phyloP scores from a whole-genome alignment of 2,329 filamentous ascomycete species.

The Botrytis sinoallii region DNA sequence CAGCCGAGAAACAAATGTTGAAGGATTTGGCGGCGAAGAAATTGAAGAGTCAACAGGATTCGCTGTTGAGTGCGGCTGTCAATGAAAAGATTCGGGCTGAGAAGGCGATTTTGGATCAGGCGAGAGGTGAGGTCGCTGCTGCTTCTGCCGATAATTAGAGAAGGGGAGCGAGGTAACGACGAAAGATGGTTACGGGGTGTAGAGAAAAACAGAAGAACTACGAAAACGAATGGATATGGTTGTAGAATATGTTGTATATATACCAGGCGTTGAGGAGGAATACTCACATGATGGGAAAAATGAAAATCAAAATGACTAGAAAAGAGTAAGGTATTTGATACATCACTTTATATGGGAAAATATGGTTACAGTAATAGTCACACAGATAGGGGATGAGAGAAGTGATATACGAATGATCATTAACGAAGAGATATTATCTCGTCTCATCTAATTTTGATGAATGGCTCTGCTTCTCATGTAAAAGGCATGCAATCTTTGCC shows the following conservation, averaged over 20 bases:
- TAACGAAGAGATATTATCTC: constrained; percentile 4
- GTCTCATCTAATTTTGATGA: not conserved
- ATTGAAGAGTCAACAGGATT: constrained; percentile 52
- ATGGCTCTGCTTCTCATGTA: constrained; percentile 6
- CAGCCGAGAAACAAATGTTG: constrained; percentile 58
- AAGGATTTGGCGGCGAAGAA: constrained; percentile 53
- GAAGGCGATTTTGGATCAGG: constrained; percentile 54
- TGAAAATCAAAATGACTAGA: not conserved
- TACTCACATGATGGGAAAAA: constrained; percentile 12
- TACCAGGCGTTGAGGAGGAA: constrained; percentile 26
- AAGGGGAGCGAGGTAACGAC: not conserved
- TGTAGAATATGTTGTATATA: constrained; percentile 22
- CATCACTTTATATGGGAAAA: not conserved
- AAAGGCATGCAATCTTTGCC: constrained; percentile 9
- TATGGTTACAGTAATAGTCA: not conserved
- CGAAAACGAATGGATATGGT: not conserved
- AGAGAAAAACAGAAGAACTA: not conserved
- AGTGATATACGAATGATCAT: constrained; percentile 14
- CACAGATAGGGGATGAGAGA: not conserved
- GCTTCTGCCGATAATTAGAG: constrained; percentile 11
- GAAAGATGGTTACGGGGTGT: not conserved
- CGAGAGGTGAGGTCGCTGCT: constrained; percentile 41
- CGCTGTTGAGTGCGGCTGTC: constrained; percentile 50
- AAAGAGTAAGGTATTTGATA: not conserved
- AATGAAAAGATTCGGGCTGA: constrained; percentile 59